phyloP scores from a whole-genome alignment of 1,284 basidiomycete species.

The Malassezia japonica region DNA sequence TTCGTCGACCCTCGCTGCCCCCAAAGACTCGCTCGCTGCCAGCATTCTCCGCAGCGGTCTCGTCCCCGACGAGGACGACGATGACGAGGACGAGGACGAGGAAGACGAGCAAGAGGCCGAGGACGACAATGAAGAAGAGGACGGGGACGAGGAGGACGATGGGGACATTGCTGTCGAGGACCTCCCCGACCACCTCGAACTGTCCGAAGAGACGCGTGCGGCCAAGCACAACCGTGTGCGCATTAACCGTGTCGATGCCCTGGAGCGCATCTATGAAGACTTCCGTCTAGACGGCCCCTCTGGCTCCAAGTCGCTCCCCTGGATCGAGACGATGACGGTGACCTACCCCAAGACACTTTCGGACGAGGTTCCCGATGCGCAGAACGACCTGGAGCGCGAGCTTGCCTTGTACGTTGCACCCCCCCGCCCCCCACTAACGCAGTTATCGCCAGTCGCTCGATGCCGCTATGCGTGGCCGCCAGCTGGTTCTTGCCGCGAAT shows the following conservation, averaged over 20 bases:
- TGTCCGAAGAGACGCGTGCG: conserved; percentile 28
- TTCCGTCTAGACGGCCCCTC: conserved; percentile 30
- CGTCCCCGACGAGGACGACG: conserved; percentile 23
- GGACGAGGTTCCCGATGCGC: conserved; percentile 56
- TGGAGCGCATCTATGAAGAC: conserved; percentile 31
- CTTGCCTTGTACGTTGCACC: conserved; percentile 69
- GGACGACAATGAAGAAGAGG: conserved; percentile 23
- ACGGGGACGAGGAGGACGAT: conserved; percentile 21
- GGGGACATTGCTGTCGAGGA: conserved; percentile 27
- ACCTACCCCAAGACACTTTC: conserved; percentile 26
- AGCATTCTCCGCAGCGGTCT: conserved; percentile 40
- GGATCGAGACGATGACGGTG: conserved; percentile 44
- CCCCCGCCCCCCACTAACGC: conserved; percentile 4
- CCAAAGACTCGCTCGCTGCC: conserved; percentile 39
- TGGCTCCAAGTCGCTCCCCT: conserved; percentile 27
- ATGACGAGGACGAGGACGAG: conserved; percentile 25
- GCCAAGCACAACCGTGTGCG: conserved; percentile 35
- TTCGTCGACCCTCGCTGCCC: conserved; percentile 16
- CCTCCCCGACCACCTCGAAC: conserved; percentile 30
- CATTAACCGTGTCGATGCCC: conserved; percentile 38
- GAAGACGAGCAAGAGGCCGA: conserved; percentile 26
- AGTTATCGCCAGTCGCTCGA: conserved; percentile 94
- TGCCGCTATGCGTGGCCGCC: conserved; percentile 63
- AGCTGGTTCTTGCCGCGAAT: conserved; percentile 62
- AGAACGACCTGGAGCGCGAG: conserved; percentile 85